Conservation (phyloP, 345 rosid genomes). For the Eucalyptus sideroxylon region DNA sequence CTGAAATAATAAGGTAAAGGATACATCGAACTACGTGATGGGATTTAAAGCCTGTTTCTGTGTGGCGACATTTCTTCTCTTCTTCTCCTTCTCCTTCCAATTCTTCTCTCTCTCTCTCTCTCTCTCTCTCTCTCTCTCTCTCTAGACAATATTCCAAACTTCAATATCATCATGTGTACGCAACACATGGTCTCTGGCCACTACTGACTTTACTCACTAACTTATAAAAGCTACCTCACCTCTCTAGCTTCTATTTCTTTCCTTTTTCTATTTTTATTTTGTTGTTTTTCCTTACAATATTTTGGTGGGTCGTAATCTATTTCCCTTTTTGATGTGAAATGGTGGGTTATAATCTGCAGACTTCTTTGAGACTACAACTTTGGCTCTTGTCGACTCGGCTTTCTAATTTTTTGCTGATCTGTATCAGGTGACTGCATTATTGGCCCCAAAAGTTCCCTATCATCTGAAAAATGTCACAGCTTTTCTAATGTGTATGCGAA, state of each 20-base stretch:
- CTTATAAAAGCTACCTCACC: background rate
- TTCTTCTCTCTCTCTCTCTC: background rate
- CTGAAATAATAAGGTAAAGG: constrained; percentile 8
- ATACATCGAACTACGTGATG: constrained; percentile 40
- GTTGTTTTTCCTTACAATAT: background rate
- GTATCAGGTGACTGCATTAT: constrained; percentile 21
- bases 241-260: background rate
- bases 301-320: background rate
- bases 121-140: background rate
- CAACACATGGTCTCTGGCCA: constrained; percentile 9
- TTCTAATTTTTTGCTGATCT: constrained; percentile 17
- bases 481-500: background rate
- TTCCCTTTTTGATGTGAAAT: background rate
- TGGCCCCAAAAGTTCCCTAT: constrained; percentile 28
- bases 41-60: constrained; percentile 25
- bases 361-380: background rate
- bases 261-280: background rate
- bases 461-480: background rate
- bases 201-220: constrained; percentile 10
- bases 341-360: background rate
- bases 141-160: constrained; percentile 8
- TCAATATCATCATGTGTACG: constrained; percentile 1
- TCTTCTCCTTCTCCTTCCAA: background rate
- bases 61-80: background rate
- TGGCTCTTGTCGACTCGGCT: background rate